Evolutionary conservation across 495 filamentous ascomycete species (phyloP).

Genomic region (Podospora fimiseda): DNA sequence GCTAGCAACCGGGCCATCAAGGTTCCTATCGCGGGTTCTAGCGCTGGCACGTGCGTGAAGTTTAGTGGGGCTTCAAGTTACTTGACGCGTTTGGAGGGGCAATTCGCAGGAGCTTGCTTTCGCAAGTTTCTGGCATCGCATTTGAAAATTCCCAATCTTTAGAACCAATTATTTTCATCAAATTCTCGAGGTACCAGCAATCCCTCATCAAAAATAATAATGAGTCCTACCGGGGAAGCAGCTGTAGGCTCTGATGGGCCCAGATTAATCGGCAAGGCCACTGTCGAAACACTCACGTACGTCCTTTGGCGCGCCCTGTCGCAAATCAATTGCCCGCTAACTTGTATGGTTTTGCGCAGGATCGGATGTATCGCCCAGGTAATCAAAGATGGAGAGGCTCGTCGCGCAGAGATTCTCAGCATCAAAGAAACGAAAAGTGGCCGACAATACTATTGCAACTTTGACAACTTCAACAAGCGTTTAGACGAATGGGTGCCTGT

Average conservation of each 20-base stretch:
- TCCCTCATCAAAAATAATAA: slow-evolving; percentile 25
- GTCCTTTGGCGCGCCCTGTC: slow-evolving; percentile 17
- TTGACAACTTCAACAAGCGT: slow-evolving; percentile 99
- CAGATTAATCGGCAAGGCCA: slow-evolving; percentile 68
- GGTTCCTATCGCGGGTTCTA: not conserved
- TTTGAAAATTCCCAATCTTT: not conserved
- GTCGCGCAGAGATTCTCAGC: slow-evolving; percentile 88
- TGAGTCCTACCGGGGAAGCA: slow-evolving; percentile 39
- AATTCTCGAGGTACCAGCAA: slow-evolving; percentile 8
- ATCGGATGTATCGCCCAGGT: slow-evolving; percentile 48
- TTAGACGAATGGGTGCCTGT: slow-evolving; percentile 92
- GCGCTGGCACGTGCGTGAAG: not conserved
- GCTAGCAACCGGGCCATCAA: not conserved
- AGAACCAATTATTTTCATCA: not conserved
- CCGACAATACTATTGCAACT: slow-evolving; percentile 89
- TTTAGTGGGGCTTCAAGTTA: not conserved
- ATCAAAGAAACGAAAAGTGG: slow-evolving; percentile 79
- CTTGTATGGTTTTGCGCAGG: slow-evolving; percentile 15
- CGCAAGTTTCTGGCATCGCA: not conserved
- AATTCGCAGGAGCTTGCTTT: not conserved
- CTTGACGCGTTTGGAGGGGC: not conserved
- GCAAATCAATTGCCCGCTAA: not conserved
- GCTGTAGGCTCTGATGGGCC: slow-evolving; percentile 45
- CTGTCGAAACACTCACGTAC: slow-evolving; percentile 68
- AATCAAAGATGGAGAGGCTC: slow-evolving; percentile 65